Percentiles rank a stretch among this genome's conserved stretches.
Conservation (phyloP, 2,329 filamentous ascomycete genomes). For the Phialocephala subalpina region DNA sequence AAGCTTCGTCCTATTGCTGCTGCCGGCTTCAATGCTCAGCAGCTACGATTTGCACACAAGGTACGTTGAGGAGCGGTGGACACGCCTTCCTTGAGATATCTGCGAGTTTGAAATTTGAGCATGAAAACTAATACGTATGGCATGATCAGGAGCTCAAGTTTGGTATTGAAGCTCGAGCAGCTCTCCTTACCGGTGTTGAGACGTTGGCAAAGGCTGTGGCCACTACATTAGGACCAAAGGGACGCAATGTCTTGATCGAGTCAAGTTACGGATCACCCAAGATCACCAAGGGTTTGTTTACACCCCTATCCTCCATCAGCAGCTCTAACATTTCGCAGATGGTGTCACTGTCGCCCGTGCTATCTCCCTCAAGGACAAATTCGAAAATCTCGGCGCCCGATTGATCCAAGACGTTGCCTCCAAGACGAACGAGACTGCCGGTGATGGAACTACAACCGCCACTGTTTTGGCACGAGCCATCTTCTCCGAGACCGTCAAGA, state of each 20-base stretch:
- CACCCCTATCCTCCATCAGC: not conserved
- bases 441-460: constrained; percentile 98
- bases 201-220: constrained; percentile 96
- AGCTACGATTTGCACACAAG: constrained; percentile 98
- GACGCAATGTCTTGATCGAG: constrained; percentile 97
- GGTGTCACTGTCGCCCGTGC: constrained; percentile 91
- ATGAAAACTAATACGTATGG: constrained; percentile 22
- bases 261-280: constrained; percentile 98
- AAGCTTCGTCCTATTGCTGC: constrained; percentile 65
- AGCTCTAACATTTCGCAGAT: constrained; percentile 58
- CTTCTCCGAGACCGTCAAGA: constrained; percentile 99
- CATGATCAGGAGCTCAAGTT: constrained; percentile 88
- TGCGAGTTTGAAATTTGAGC: not conserved
- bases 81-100: too few species aligned
- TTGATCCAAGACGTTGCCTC: constrained; percentile 97
- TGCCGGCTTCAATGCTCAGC: constrained; percentile 76
- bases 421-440: constrained; percentile 99
- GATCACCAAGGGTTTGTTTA: constrained; percentile 91
- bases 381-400: constrained; percentile 97
- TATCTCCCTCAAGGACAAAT: constrained; percentile 96
- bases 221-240: constrained; percentile 96
- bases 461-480: constrained; percentile 97
- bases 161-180: constrained; percentile 89
- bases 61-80: constrained; percentile 55
- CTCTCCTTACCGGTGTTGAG: constrained; percentile 92